Base-by-base conservation (phyloP, 2,329 filamentous ascomycete species). In the Biscogniauxia marginata region DNA sequence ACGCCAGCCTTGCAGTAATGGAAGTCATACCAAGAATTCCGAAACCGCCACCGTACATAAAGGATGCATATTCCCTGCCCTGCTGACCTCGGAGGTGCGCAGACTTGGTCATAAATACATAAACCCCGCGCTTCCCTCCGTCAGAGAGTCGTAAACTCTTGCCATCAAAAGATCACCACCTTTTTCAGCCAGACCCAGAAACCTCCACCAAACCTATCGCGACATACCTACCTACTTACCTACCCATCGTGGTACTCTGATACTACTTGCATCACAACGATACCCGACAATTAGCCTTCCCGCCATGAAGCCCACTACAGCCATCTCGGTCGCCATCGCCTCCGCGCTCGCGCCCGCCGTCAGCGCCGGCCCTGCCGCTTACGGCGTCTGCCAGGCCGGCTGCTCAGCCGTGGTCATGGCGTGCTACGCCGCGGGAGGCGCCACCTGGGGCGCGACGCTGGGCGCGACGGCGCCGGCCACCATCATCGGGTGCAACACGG, bases 401-500 rank as follows among this genome's bases (percentile, higher is more conserved):
- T 53, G 51, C 46, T n/a, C 51, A 3, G 46, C 6, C 22, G 51
- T 53, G n/a, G 51, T 44, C 2, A 44, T 11, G 25, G 47, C 55
- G 4, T 59, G 57, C 48, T 58, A 58, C 21, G 20, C 22, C 11
- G 56, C 56, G 3, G 56, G 53, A 3, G 56, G 56, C 23, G 49
- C 46, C 43, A 55, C 52, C n/a, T 58, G 53, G 56, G 53, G 56
- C 4, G 56, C 56, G 1, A 58, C 56, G 3, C 16, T 50, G 46
- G 56, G 56, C 1, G 67, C 69, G 0, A 65, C 69, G 1, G 75
- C 77, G 2, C 75, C 77, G 0, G 70, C 75, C 0, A 63, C 72
- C 0, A 68, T 81, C 6, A 1, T 78, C 1, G 73, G 66, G 0
- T 83, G 79, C 56, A 81, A 82, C 57, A 1, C 64, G 1, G 73